A percentile compares a stretch with the other conserved stretches of the same genome.
Conservation (phyloP, 2,329 filamentous ascomycete species). For the Arthrocladium fulminans region DNA sequence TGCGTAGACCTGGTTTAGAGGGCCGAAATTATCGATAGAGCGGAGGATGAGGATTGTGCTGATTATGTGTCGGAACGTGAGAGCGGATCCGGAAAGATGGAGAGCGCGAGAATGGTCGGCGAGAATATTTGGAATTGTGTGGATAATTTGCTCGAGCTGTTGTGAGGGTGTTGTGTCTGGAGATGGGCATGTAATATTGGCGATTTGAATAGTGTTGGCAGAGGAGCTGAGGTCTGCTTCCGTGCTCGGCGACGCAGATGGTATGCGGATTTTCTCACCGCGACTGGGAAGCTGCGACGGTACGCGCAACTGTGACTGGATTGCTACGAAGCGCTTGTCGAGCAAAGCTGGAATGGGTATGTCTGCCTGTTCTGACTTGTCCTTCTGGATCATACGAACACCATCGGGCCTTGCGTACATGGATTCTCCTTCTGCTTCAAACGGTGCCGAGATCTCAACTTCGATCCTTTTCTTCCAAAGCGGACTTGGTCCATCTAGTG, state of each 20-base stretch:
- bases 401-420: slow-evolving; percentile 58
- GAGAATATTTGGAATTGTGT: slow-evolving; percentile 8
- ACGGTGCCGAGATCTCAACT: slow-evolving; percentile 47
- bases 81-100: background rate
- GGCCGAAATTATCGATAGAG: slow-evolving; percentile 68
- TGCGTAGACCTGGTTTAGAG: slow-evolving; percentile 67
- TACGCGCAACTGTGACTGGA: slow-evolving; percentile 25
- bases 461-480: slow-evolving; percentile 66
- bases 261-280: no score
- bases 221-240: no score
- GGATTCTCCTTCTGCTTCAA: slow-evolving; percentile 65
- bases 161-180: background rate
- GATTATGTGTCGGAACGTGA: background rate
- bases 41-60: slow-evolving; percentile 58
- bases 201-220: slow-evolving; percentile 5
- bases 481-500: slow-evolving; percentile 64
- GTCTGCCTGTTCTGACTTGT: slow-evolving; percentile 23
- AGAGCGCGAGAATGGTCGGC: background rate
- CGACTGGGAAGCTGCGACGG: background rate
- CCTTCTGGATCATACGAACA: slow-evolving; percentile 46
- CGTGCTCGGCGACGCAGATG: no score
- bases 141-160: slow-evolving; percentile 15
- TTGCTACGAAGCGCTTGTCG: slow-evolving; percentile 51
- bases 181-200: slow-evolving; percentile 9
- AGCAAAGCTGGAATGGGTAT: slow-evolving; percentile 53